These are phyloP conservation scores for Colletotrichum eremochloae DNA, from an alignment of 2,329 filamentous ascomycete genomes.

Conservation along the genomic window DNA sequence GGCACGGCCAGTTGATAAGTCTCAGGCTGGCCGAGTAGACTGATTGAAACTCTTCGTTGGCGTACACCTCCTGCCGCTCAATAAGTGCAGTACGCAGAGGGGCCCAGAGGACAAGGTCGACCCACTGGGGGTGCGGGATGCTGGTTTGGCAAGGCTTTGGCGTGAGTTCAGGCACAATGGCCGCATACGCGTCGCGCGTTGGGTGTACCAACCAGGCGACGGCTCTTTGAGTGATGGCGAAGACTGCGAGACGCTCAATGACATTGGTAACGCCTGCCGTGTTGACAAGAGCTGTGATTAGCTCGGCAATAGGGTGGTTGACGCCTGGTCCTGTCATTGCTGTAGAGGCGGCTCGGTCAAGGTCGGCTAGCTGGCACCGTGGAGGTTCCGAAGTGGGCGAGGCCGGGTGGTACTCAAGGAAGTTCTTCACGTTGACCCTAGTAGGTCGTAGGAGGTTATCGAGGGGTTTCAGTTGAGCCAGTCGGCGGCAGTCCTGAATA, in stretches of 20 bases:
- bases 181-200: conserved; percentile 48
- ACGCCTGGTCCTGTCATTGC: neutral
- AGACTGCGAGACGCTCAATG: conserved; percentile 51
- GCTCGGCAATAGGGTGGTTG: conserved; percentile 49
- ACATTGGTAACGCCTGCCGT: conserved; percentile 47
- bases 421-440: conserved; percentile 51
- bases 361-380: conserved; percentile 39
- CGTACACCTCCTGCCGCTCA: conserved; percentile 53
- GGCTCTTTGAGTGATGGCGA: conserved; percentile 50
- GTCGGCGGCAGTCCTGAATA: conserved; percentile 52
- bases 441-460: conserved; percentile 50
- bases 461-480: conserved; percentile 47
- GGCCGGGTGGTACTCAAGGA: conserved; percentile 49
- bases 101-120: conserved; percentile 52
- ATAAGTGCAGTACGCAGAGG: conserved; percentile 53
- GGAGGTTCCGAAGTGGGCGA: conserved; percentile 32
- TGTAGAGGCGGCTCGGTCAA: conserved; percentile 40
- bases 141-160: conserved; percentile 48
- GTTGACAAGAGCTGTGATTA: conserved; percentile 50
- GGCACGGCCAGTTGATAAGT: conserved; percentile 52
- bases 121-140: conserved; percentile 49
- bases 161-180: conserved; percentile 44
- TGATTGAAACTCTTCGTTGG: conserved; percentile 53
- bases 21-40: conserved; percentile 52
- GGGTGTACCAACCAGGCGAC: conserved; percentile 51